Conservation (phyloP, 2,329 filamentous ascomycete species). For the Diaporthe batatas region DNA sequence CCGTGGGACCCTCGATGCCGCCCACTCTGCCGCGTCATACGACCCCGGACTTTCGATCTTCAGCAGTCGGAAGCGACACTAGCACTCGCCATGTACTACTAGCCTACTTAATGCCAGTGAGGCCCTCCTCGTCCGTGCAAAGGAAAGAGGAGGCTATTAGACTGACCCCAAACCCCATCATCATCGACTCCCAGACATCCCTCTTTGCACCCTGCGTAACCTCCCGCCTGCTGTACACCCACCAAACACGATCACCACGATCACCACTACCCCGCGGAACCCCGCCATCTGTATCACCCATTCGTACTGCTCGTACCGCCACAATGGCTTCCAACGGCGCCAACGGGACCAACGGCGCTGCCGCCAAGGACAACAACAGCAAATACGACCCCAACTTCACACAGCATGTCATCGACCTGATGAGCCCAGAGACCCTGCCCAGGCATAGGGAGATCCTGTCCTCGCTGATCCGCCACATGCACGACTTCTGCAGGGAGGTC, state of each 20-base stretch:
- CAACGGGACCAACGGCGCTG: conserved; percentile 24
- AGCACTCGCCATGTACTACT: not conserved
- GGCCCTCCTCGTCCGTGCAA: not conserved
- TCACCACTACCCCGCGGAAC: conserved; percentile 1
- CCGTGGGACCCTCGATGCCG: conserved; percentile 27
- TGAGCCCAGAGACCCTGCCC: conserved; percentile 70
- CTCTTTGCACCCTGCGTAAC: conserved; percentile 1
- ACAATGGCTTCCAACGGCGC: conserved; percentile 16
- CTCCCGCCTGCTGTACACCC: conserved; percentile 2
- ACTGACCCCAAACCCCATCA: not conserved
- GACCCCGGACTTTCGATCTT: conserved; percentile 28
- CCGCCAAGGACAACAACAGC: conserved; percentile 30
- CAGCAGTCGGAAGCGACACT: conserved; percentile 15
- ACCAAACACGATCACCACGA: not conserved
- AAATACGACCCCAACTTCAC: conserved; percentile 62
- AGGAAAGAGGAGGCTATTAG: not conserved
- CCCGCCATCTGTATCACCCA: conserved; percentile 15
- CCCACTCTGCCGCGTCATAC: conserved; percentile 31
- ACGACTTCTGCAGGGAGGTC: conserved; percentile 74
- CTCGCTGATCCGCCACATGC: conserved; percentile 69
- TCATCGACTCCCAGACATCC: not conserved
- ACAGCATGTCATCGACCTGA: conserved; percentile 69
- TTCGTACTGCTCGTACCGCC: not conserved
- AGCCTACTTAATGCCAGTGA: conserved; percentile 27
- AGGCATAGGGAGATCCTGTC: conserved; percentile 67